Percentiles rank a stretch among this genome's conserved stretches.
phyloP scores from a whole-genome alignment of 371 early-diverging fungal species.

The Mucor lusitanicus region DNA sequence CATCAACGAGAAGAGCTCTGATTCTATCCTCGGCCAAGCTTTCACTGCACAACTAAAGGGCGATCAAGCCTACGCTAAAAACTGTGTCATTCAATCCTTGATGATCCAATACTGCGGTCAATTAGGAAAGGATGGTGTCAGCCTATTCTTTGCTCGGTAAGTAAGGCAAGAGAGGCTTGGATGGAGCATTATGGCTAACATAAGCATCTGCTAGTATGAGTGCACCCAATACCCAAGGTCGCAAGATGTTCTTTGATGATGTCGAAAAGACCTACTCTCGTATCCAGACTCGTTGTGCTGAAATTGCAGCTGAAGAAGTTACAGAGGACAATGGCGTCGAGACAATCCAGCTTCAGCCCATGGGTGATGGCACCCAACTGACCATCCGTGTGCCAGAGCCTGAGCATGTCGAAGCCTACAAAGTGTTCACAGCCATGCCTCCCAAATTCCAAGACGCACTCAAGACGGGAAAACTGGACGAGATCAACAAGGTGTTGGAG shows the following conservation, averaged over 20 bases:
- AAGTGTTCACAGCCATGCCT: conserved; percentile 74
- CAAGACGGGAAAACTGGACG: conserved; percentile 72
- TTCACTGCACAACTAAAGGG: conserved; percentile 80
- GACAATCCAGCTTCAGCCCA: conserved; percentile 73
- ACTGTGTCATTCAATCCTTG: conserved; percentile 81
- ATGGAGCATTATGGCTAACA: not conserved
- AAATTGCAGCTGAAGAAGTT: conserved; percentile 62
- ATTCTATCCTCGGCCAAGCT: conserved; percentile 88
- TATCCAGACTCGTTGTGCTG: conserved; percentile 76
- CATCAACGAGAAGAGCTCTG: conserved; percentile 68
- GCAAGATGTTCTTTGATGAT: conserved; percentile 82
- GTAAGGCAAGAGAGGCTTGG: conserved; percentile 1
- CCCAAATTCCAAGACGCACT: conserved; percentile 76
- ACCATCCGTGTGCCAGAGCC: conserved; percentile 44
- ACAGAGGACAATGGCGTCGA: conserved; percentile 63
- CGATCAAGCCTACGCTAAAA: conserved; percentile 64
- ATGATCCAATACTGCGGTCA: conserved; percentile 82
- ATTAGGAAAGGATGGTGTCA: conserved; percentile 82
- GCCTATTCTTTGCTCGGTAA: conserved; percentile 84
- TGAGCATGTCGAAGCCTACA: conserved; percentile 53
- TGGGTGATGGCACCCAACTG: conserved; percentile 64
- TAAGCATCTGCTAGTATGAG: conserved; percentile 35
- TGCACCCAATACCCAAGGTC: conserved; percentile 56
- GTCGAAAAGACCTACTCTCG: conserved; percentile 79
- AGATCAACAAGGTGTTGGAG: conserved; percentile 81